These are phyloP conservation scores for Xylaria multiplex DNA, from an alignment of 2,329 filamentous ascomycete genomes.

Conservation along the genomic window DNA sequence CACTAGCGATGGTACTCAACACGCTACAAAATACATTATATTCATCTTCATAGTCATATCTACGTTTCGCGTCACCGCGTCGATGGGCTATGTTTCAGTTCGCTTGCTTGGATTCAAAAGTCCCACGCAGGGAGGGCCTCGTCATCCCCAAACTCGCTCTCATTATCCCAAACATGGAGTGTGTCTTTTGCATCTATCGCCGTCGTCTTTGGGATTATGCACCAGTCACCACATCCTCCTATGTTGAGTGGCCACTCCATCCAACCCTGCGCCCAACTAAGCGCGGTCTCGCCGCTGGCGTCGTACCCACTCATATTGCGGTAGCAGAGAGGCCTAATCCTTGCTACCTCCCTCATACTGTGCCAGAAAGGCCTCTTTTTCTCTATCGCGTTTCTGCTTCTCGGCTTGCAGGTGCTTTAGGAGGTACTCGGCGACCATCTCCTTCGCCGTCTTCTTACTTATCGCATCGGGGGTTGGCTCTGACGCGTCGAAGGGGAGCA, in stretches of 20 bases:
- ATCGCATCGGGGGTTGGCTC: conserved; percentile 43
- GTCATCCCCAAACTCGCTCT: too few relatives aligned
- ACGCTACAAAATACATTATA: background rate
- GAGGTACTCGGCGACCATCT: conserved; percentile 54
- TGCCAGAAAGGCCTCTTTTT: conserved; percentile 15
- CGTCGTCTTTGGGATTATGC: background rate
- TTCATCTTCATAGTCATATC: conserved; percentile 12
- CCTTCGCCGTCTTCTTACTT: conserved; percentile 51
- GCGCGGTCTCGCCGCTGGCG: background rate
- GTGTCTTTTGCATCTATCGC: background rate
- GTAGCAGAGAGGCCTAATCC: background rate
- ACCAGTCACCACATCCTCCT: background rate
- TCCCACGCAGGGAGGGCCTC: background rate
- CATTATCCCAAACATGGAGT: too few relatives aligned
- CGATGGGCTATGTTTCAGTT: background rate
- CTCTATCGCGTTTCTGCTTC: conserved; percentile 34
- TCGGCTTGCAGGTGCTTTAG: conserved; percentile 50
- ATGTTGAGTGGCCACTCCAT: background rate
- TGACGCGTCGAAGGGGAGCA: conserved; percentile 28
- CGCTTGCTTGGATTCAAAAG: background rate
- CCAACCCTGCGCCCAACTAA: background rate
- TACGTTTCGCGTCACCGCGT: conserved; percentile 4
- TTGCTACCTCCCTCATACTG: background rate
- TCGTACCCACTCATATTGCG: too few relatives aligned
- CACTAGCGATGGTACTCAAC: background rate